These are phyloP conservation scores for Combretum micranthum DNA, from an alignment of 345 rosid species.

Conservation along the genomic window DNA sequence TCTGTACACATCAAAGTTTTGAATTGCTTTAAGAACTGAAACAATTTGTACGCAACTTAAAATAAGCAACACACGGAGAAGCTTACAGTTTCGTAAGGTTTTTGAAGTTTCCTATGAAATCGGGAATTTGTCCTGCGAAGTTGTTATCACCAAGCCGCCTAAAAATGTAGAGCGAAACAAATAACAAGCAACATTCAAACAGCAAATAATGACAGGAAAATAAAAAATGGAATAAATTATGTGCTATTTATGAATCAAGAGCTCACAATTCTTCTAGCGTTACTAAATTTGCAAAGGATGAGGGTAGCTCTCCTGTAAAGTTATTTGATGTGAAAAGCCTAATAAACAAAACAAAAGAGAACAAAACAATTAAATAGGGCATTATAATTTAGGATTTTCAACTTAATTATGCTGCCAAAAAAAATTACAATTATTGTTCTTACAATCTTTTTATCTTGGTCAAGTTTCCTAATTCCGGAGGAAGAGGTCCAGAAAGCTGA, in stretches of 20 bases:
- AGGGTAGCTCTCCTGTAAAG: conserved; percentile 14
- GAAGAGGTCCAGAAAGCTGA: conserved; percentile 7
- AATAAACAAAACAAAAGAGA: neutral
- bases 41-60: too few species aligned
- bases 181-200: neutral
- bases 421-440: neutral
- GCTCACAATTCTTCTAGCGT: conserved; percentile 1
- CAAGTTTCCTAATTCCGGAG: conserved; percentile 8
- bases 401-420: too few species aligned
- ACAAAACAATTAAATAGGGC: neutral
- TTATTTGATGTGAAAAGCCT: conserved; percentile 17
- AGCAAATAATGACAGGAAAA: neutral
- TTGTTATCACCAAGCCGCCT: conserved; percentile 17
- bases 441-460: neutral
- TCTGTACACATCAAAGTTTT: neutral
- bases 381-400: too few species aligned
- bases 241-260: too few species aligned
- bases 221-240: neutral
- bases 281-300: conserved; percentile 10
- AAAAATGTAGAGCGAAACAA: neutral
- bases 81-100: neutral
- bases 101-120: conserved; percentile 12
- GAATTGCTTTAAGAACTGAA: neutral
- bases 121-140: conserved; percentile 16
- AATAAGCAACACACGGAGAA: neutral